phyloP scores from a whole-genome alignment of 495 filamentous ascomycete species.

The Lophiotrema nucula region DNA sequence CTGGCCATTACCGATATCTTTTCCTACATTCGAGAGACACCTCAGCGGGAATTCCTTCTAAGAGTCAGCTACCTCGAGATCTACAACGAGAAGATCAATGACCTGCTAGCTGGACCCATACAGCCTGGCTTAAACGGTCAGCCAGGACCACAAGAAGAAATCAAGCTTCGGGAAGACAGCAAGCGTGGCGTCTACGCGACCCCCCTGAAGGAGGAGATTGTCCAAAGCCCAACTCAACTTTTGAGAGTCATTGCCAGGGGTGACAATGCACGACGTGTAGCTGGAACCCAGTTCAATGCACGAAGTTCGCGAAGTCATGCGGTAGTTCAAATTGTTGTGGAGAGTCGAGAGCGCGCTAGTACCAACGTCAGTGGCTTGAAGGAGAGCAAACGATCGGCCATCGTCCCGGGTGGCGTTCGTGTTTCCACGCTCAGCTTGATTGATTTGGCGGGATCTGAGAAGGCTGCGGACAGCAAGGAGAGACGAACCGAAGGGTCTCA shows the following conservation, averaged over 20 bases:
- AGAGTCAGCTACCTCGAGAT: slow-evolving; percentile 98
- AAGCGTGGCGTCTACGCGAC: slow-evolving; percentile 96
- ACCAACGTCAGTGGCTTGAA: slow-evolving; percentile 39
- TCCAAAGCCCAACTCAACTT: slow-evolving; percentile 94
- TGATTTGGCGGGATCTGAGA: slow-evolving; percentile 93
- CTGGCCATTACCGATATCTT: slow-evolving; percentile 98
- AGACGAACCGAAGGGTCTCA: slow-evolving; percentile 91
- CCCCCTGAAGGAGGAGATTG: slow-evolving; percentile 96
- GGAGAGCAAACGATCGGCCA: slow-evolving; percentile 71
- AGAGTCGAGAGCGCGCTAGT: slow-evolving; percentile 82
- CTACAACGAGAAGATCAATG: slow-evolving; percentile 97
- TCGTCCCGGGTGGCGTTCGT: slow-evolving; percentile 85
- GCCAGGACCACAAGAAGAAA: slow-evolving; percentile 72
- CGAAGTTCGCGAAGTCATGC: slow-evolving; percentile 96
- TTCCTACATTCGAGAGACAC: slow-evolving; percentile 96
- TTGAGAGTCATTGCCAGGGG: slow-evolving; percentile 92
- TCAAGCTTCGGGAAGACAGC: slow-evolving; percentile 92
- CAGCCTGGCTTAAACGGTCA: slow-evolving; percentile 38
- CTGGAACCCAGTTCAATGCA: slow-evolving; percentile 93
- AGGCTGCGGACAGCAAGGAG: slow-evolving; percentile 93
- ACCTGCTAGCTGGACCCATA: slow-evolving; percentile 74
- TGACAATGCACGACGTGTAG: slow-evolving; percentile 82
- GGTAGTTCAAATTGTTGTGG: slow-evolving; percentile 97
- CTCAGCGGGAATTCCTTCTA: slow-evolving; percentile 87
- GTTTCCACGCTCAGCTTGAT: slow-evolving; percentile 95